Base-by-base conservation (phyloP, 2,329 filamentous ascomycete species). In the Ceratocystis huliohia region DNA sequence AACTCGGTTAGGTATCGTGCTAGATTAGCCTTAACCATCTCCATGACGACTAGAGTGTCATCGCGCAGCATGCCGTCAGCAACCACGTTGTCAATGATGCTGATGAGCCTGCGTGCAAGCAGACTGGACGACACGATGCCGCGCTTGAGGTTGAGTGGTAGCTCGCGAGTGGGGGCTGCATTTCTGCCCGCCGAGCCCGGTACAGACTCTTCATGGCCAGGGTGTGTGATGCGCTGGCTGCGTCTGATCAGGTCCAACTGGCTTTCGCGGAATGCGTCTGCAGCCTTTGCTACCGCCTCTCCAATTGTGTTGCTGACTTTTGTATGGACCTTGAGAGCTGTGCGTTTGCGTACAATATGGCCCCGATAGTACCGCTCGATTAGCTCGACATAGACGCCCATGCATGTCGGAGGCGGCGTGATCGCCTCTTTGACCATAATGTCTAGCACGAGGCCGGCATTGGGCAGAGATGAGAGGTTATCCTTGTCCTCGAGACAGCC, bases 401-500 rank as follows among this genome's bases (percentile, higher is more conserved):
- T 46, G 20, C 56, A 61, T 0, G 66, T 56, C 30, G 66, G 66
- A n/a, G 66, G 64, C 44, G 61, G 25, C 53, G 63, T 74, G 72
- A 22, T 72, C 20, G 66, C 20, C 15, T 65, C 66, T 15, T 37
- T 71, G 28, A 67, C 63, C 46, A 73, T 65, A 87, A 92, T 91
- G 64, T 85, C 78, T 37, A 96, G 76, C 30, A 96, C 78, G 63
- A 78, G 75, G 63, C 79, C 83, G 3, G 89, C 88, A 70, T 88
- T 81, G 2, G 78, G 75, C 69, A 96, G 82, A 25, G 84, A 82
- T 64, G 86, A 82, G n/a, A 74, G 79, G 73, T 95, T 96, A 66
- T 86, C 85, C 72, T 85, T 87, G 77, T 96, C 91, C 66, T 87
- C 83, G 28, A 84, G 77, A 74, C 91, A 96, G 22, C 59, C 48